Conservation (phyloP, 2,329 filamentous ascomycete species). For the Ophiognomonia clavigignenti-juglandacearum region DNA sequence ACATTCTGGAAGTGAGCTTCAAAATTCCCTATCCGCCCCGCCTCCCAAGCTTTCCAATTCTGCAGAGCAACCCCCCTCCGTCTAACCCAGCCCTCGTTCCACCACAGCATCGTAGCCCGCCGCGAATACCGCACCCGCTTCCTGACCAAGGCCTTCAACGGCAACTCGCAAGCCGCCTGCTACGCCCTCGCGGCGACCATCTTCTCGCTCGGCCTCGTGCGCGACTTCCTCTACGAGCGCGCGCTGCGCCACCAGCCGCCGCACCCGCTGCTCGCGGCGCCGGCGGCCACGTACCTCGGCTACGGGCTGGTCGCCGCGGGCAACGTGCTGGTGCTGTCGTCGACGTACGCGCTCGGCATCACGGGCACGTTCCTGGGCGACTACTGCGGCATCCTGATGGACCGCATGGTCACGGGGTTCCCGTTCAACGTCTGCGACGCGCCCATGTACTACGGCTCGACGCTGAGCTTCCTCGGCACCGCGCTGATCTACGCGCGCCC, state of each 20-base stretch:
- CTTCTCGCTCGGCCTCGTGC: conserved; percentile 84
- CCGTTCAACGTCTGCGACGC: conserved; percentile 88
- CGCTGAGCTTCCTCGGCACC: conserved; percentile 85
- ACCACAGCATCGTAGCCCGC: conserved; percentile 13
- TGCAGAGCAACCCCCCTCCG: conserved; percentile 10
- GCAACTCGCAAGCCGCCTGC: conserved; percentile 74
- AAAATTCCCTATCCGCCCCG: conserved; percentile 4
- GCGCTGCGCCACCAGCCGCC: conserved; percentile 73
- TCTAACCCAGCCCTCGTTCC: not conserved
- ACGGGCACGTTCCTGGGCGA: conserved; percentile 96
- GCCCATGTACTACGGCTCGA: conserved; percentile 96
- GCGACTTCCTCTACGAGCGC: conserved; percentile 82
- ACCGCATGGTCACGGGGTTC: conserved; percentile 87
- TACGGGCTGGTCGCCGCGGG: conserved; percentile 68
- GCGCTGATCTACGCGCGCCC: conserved; percentile 83
- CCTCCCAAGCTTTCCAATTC: not conserved
- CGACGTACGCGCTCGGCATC: conserved; percentile 87
- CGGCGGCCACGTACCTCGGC: conserved; percentile 57
- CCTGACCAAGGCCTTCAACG: conserved; percentile 80
- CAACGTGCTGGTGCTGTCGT: conserved; percentile 80
- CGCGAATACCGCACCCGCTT: conserved; percentile 83
- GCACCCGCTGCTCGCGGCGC: conserved; percentile 64
- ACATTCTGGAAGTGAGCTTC: conserved; percentile 94
- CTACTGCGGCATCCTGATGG: conserved; percentile 98
- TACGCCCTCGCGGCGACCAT: conserved; percentile 86